Conservation (phyloP, 768 basidiomycete genomes). For the Cytidiella melzeri region DNA sequence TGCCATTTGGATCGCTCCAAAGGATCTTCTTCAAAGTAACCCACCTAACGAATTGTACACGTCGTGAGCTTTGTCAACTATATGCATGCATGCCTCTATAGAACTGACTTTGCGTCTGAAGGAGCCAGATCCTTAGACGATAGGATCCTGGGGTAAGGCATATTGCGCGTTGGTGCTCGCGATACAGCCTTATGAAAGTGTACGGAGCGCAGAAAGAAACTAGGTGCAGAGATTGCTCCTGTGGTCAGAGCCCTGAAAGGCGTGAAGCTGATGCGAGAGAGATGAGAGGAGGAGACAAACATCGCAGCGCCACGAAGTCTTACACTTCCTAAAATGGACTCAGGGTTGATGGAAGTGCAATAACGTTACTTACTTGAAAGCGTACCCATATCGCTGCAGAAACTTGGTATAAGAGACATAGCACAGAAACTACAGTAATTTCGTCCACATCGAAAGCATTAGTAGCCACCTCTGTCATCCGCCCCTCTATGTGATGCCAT, state of each 20-base stretch:
- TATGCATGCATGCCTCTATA: not conserved
- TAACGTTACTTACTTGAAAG: too few species aligned
- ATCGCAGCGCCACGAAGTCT: too few species aligned
- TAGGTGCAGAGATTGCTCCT: too few species aligned
- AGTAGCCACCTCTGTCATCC: conserved; percentile 55
- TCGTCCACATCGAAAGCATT: too few species aligned
- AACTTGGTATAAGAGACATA: too few species aligned
- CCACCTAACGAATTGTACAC: conserved; percentile 49
- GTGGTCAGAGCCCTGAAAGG: too few species aligned
- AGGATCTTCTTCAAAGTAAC: conserved; percentile 76
- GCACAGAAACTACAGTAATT: too few species aligned
- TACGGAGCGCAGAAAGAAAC: conserved; percentile 1
- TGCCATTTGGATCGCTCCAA: conserved; percentile 75
- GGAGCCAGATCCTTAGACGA: conserved; percentile 44
- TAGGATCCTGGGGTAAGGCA: conserved; percentile 45
- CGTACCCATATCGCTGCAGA: too few species aligned
- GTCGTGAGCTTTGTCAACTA: not conserved
- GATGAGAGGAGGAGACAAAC: too few species aligned
- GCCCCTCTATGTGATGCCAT: conserved; percentile 79
- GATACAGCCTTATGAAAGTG: not conserved
- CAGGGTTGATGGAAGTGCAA: too few species aligned
- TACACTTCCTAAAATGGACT: too few species aligned
- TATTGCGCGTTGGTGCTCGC: conserved; percentile 6
- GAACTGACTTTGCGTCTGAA: conserved; percentile 51
- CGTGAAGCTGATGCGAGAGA: too few species aligned